Conservation (phyloP, 1,139 yeast genomes). For the Fermentozyma sake region DNA sequence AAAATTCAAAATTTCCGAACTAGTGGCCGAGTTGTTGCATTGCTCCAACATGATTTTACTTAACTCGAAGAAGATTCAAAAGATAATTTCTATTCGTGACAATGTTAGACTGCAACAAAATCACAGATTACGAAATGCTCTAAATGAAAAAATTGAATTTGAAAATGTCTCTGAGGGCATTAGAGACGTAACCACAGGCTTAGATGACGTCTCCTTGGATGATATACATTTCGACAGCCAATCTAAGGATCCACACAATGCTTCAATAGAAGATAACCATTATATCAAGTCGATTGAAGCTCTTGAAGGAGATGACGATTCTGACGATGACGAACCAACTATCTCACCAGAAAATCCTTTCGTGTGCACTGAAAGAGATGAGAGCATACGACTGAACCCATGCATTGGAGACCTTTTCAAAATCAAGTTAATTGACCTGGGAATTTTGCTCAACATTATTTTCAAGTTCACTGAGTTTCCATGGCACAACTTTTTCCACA, state of each 20-base stretch:
- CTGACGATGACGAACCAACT: conserved; percentile 45
- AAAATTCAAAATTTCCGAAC: conserved; percentile 39
- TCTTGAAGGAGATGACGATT: conserved; percentile 26
- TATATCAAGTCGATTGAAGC: conserved; percentile 12
- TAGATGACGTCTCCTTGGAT: conserved; percentile 38
- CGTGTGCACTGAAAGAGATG: conserved; percentile 38
- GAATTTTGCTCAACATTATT: conserved; percentile 30
- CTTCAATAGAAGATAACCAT: conserved; percentile 7
- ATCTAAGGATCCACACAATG: conserved; percentile 5
- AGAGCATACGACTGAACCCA: conserved; percentile 28
- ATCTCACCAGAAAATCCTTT: conserved; percentile 46
- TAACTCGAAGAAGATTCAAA: conserved; percentile 36
- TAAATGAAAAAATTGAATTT: conserved; percentile 22
- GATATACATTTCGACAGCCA: conserved; percentile 18
- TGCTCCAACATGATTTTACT: conserved; percentile 47
- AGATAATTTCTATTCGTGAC: conserved; percentile 34
- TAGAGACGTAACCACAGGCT: conserved; percentile 26
- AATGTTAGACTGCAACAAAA: conserved; percentile 29
- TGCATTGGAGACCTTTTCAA: conserved; percentile 45
- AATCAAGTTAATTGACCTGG: conserved; percentile 39
- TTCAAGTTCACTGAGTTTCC: conserved; percentile 37
- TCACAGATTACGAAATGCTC: conserved; percentile 29
- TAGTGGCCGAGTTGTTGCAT: conserved; percentile 44
- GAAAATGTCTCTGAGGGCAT: conserved; percentile 8
- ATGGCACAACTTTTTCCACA: conserved; percentile 49